Evolutionary conservation across 2,329 filamentous ascomycete genomes (phyloP).

Genomic region (Botryosphaeria dothidea): DNA sequence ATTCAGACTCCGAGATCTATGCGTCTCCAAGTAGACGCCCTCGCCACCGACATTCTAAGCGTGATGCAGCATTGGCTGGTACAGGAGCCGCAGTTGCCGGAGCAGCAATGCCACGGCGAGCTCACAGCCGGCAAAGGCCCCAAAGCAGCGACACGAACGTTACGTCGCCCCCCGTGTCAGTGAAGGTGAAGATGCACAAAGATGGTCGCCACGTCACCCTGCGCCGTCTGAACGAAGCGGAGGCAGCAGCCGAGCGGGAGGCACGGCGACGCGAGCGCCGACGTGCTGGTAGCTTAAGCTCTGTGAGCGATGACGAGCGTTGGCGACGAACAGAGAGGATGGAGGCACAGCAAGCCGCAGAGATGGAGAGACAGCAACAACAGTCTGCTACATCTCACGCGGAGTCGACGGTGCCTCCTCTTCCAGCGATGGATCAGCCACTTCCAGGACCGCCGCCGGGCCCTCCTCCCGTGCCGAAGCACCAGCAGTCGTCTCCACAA

Average conservation of each 20-base stretch:
- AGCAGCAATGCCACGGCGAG: conserved; percentile 29
- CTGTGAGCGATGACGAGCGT: conserved; percentile 39
- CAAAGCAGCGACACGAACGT: conserved; percentile 44
- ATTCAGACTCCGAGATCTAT: conserved; percentile 43
- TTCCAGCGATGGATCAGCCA: conserved; percentile 5
- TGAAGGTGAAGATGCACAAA: conserved; percentile 66
- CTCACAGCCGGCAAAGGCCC: conserved; percentile 33
- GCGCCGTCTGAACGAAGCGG: conserved; percentile 61
- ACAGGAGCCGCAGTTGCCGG: conserved; percentile 22
- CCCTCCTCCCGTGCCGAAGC: conserved; percentile 26
- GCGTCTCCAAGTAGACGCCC: conserved; percentile 37
- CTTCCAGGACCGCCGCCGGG: conserved; percentile 32
- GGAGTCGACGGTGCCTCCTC: conserved; percentile 21
- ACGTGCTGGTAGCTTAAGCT: conserved; percentile 42
- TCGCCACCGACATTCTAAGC: conserved; percentile 32
- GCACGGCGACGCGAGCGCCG: conserved; percentile 50
- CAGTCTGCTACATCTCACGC: conserved; percentile 27
- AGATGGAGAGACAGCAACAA: conserved; percentile 16
- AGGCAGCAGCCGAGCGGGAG: conserved; percentile 61
- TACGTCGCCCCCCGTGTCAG: conserved; percentile 60
- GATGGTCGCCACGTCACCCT: conserved; percentile 65
- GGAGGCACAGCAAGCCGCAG: conserved; percentile 26
- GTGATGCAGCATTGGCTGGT: conserved; percentile 19
- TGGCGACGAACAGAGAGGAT: conserved; percentile 41
- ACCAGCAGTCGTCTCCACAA: conserved; percentile 17